Base-by-base conservation (phyloP, 2,329 filamentous ascomycete genomes). In the Chrysosporium queenslandicum region DNA sequence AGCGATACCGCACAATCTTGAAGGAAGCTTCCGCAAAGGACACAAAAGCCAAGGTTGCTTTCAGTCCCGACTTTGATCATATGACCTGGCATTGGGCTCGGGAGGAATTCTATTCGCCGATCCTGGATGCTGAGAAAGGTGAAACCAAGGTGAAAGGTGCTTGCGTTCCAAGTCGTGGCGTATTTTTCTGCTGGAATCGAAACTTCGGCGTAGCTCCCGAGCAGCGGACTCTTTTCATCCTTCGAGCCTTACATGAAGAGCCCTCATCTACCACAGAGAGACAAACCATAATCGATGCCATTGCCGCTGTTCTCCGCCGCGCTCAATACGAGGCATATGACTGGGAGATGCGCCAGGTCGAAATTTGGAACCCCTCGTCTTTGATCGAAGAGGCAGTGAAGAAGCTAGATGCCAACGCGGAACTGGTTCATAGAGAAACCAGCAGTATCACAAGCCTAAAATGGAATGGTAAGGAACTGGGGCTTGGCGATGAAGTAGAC, bases 341-440 rank as follows among this genome's bases (percentile, higher is more conserved):
- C 53, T 94, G 87, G 85, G 72, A 78, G 41, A 80, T 87, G 70
- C 74, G 76, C 37, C 76, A 80, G 42, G 79, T 95, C 2, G 78
- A 89, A 64, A 73, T 91, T 48, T 97, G 91, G 91, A 94, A 92
- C 63, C 89, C 90, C 0, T 77, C 77, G 3, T 71, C 78, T 5
- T 61, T 75, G 56, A 64, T 82, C 23, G 57, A 72, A 46, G 64
- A 69, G 53, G 71, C 73, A 1, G 69, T 71, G 39, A 62, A 65
- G 42, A 50, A 68, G 48, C 46, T 72, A 42, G 64, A 71, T 45
- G 65, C 66, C 3, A 60, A 61, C 25, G 67, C 64, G 39, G 53
- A 70, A 48, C 56, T 75, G 27, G 62, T 73, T 32, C 68, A 73
- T 40, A 68, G 73, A 40, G 72, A 76, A 50, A 66, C 71, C 57